Percentiles rank a stretch among this genome's conserved stretches.
phyloP scores from a whole-genome alignment of 164 flowering plant species.

The Amborella trichopoda region DNA sequence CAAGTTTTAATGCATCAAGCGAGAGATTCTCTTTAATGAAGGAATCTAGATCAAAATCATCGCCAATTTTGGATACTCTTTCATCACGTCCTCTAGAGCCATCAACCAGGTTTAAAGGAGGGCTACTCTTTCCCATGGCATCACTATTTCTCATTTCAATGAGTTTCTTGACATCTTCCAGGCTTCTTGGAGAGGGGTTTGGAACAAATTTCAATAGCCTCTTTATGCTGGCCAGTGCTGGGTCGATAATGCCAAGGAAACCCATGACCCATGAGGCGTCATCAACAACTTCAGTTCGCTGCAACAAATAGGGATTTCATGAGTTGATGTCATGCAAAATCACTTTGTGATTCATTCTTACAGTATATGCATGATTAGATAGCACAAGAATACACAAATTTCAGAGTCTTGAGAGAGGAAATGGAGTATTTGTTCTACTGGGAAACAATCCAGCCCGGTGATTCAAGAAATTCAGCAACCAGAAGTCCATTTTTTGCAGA shows the following conservation, averaged over 20 bases:
- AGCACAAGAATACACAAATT: neutral
- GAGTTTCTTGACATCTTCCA: constrained; percentile 9
- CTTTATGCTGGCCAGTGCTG: constrained; percentile 76
- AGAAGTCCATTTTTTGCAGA: too few species aligned
- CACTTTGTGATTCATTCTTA: too few species aligned
- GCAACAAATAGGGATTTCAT: constrained; percentile 11
- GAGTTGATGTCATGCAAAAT: too few species aligned
- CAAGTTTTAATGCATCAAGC: constrained; percentile 49
- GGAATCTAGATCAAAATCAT: constrained; percentile 45
- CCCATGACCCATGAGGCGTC: constrained; percentile 94
- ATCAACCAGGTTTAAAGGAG: constrained; percentile 1
- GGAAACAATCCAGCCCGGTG: too few species aligned
- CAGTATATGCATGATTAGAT: too few species aligned
- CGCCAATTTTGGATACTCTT: neutral
- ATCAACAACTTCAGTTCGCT: constrained; percentile 94
- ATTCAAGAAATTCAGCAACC: too few species aligned
- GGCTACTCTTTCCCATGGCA: constrained; percentile 10
- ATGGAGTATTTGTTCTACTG: too few species aligned
- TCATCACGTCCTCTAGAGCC: constrained; percentile 6
- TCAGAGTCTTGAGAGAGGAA: too few species aligned
- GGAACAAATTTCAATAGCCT: constrained; percentile 52
- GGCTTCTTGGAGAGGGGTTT: constrained; percentile 11
- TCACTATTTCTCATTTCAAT: constrained; percentile 8
- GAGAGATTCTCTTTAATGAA: constrained; percentile 49
- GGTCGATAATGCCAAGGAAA: constrained; percentile 72